phyloP scores from a whole-genome alignment of 805 yeast species.

The Saccharomycopsis sp. region DNA sequence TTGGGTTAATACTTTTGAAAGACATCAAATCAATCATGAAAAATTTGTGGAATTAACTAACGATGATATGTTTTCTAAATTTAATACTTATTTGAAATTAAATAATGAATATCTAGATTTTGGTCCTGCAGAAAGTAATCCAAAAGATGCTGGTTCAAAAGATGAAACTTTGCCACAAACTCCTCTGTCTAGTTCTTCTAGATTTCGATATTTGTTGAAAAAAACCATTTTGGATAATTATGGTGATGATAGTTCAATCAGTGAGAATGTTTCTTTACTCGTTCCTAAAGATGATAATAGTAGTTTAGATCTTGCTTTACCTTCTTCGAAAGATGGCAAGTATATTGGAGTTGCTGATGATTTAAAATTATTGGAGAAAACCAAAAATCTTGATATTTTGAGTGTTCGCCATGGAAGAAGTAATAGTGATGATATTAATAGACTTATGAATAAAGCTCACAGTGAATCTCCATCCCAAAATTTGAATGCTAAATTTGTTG shows the following conservation, averaged over 20 bases:
- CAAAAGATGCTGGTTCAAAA: neutral
- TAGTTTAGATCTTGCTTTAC: neutral
- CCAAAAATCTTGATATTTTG: neutral
- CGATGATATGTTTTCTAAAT: slow-evolving; percentile 45
- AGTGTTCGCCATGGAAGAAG: slow-evolving; percentile 14
- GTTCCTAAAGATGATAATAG: neutral
- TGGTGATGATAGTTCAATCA: no score
- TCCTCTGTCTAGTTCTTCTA: slow-evolving; percentile 35
- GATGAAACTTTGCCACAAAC: neutral
- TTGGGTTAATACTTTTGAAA: slow-evolving; percentile 61
- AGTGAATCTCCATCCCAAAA: neutral
- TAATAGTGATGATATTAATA: slow-evolving; percentile 15
- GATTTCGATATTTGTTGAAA: slow-evolving; percentile 45
- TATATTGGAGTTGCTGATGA: slow-evolving; percentile 7
- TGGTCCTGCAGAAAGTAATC: slow-evolving; percentile 19
- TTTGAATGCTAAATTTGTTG: neutral
- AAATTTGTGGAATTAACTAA: slow-evolving; percentile 57
- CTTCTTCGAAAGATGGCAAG: neutral
- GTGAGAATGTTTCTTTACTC: no score
- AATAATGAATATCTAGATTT: slow-evolving; percentile 17
- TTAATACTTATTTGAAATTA: slow-evolving; percentile 24
- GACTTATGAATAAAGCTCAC: neutral
- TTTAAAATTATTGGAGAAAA: slow-evolving; percentile 5
- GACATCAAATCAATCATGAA: slow-evolving; percentile 48
- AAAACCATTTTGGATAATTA: slow-evolving; percentile 27